These are phyloP conservation scores for Penicillium verrucosum DNA, from an alignment of 2,329 filamentous ascomycete genomes.

Conservation along the genomic window DNA sequence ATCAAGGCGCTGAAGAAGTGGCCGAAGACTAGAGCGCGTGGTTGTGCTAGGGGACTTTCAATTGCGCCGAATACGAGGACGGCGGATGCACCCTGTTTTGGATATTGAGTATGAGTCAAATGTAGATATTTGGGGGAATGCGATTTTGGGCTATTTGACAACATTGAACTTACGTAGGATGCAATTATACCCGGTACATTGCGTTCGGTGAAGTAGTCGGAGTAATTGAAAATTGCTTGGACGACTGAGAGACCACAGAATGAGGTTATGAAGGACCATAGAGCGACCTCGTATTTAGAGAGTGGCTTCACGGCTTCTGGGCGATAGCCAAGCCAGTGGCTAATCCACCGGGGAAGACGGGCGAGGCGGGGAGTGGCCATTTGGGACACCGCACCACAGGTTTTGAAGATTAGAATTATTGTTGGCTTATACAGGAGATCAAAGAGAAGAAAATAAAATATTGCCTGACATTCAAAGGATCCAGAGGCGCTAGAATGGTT, in stretches of 20 bases:
- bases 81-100: slow-evolving; percentile 30
- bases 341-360: slow-evolving; percentile 27
- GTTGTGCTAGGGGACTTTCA: slow-evolving; percentile 33
- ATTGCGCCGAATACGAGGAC: slow-evolving; percentile 34
- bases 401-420: background rate
- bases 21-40: slow-evolving; percentile 32
- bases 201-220: slow-evolving; percentile 24
- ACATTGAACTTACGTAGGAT: slow-evolving; percentile 29
- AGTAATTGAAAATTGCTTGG: slow-evolving; percentile 28
- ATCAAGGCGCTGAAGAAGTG: slow-evolving; percentile 33
- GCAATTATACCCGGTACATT: slow-evolving; percentile 28
- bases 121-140: background rate
- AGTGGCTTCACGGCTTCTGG: slow-evolving; percentile 23
- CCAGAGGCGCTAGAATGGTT: background rate
- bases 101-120: background rate
- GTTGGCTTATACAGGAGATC: background rate
- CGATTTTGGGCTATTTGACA: background rate
- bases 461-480: background rate
- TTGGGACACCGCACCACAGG: background rate
- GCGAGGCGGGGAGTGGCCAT: slow-evolving; percentile 22
- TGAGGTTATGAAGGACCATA: slow-evolving; percentile 29
- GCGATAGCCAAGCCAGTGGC: slow-evolving; percentile 31
- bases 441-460: background rate
- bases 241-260: slow-evolving; percentile 28
- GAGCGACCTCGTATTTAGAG: slow-evolving; percentile 19